A percentile compares a stretch with the other conserved stretches of the same genome.
Evolutionary conservation across 768 basidiomycete genomes (phyloP).

Genomic region (Panellus pusillus): DNA sequence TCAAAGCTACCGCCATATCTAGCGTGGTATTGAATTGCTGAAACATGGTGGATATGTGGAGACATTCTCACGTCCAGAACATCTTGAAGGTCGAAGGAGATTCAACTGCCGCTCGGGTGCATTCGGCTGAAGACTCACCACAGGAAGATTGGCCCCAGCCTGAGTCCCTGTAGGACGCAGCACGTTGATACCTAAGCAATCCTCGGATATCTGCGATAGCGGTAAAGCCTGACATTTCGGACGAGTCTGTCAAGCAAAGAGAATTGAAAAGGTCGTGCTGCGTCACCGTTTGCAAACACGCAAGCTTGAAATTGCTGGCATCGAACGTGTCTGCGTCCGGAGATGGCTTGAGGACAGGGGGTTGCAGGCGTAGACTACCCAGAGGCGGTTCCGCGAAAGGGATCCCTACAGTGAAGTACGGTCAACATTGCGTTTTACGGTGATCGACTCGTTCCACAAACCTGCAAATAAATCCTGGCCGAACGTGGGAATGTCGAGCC

Average conservation of each 20-base stretch:
- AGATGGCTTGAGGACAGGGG: constrained; percentile 26
- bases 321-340: constrained; percentile 26
- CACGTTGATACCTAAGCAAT: constrained; percentile 60
- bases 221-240: constrained; percentile 28
- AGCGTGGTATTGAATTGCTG: neutral
- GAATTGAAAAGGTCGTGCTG: neutral
- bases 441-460: constrained; percentile 15
- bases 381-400: constrained; percentile 33
- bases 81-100: constrained; percentile 23
- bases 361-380: constrained; percentile 29
- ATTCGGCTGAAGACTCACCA: constrained; percentile 21
- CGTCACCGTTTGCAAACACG: constrained; percentile 18
- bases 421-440: neutral
- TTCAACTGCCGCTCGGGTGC: neutral
- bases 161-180: constrained; percentile 45
- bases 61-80: constrained; percentile 39
- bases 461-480: constrained; percentile 44
- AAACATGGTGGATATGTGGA: neutral
- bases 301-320: constrained; percentile 29
- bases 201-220: constrained; percentile 46
- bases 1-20: constrained; percentile 42
- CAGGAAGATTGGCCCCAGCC: constrained; percentile 33
- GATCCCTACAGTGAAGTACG: constrained; percentile 19
- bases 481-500: constrained; percentile 34
- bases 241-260: neutral